Percentiles rank a stretch among this genome's conserved stretches.
phyloP scores from a whole-genome alignment of 2,329 filamentous ascomycete genomes.

The Phialemoniopsis sp. region DNA sequence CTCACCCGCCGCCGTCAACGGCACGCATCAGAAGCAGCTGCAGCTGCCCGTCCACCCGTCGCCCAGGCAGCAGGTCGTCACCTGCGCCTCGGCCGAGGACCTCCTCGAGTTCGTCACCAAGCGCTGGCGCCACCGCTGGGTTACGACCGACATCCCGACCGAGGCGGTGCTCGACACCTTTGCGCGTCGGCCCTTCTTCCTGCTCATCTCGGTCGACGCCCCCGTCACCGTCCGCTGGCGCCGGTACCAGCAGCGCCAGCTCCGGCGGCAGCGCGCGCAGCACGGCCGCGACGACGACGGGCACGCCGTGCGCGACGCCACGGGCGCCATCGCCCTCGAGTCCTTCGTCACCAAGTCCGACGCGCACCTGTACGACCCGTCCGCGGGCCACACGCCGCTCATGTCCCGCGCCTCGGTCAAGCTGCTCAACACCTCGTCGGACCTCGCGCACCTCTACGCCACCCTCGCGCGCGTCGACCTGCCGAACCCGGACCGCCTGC shows the following conservation, averaged over 20 bases:
- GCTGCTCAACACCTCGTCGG: conserved; percentile 78
- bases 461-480: conserved; percentile 74
- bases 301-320: conserved; percentile 3
- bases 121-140: conserved; percentile 78
- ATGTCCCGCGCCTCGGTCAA: conserved; percentile 79
- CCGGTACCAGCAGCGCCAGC: conserved; percentile 52
- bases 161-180: conserved; percentile 72
- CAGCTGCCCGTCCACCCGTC: neutral
- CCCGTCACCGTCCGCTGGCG: conserved; percentile 81
- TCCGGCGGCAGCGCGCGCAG: conserved; percentile 1
- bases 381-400: conserved; percentile 65
- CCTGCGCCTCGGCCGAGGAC: conserved; percentile 59
- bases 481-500: conserved; percentile 70
- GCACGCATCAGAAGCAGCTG: neutral
- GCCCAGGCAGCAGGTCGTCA: conserved; percentile 14
- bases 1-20: no score
- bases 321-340: conserved; percentile 37
- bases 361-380: conserved; percentile 66
- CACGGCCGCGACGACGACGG: neutral
- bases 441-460: conserved; percentile 65
- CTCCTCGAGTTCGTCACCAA: conserved; percentile 84
- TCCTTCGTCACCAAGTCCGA: conserved; percentile 61
- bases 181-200: conserved; percentile 80
- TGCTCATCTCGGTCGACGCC: conserved; percentile 87
- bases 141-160: conserved; percentile 78